Evolutionary conservation across 345 rosid genomes (phyloP), one percentile per base, ranked within the genome.

Genomic region (Reutealis trisperma): DNA sequence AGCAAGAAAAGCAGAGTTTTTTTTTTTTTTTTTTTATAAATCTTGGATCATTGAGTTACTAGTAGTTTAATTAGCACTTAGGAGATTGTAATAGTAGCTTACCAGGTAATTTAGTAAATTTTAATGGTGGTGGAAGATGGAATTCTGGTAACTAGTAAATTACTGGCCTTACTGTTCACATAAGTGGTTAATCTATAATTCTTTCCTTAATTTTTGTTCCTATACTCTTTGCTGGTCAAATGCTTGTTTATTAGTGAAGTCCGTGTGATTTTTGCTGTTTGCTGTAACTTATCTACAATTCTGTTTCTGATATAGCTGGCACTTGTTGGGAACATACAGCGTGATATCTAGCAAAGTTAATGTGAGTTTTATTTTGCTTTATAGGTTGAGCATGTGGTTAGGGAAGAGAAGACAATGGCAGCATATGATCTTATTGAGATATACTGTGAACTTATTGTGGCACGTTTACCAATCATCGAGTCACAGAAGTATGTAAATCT

Each of bases 371-470:
- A 34, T 72, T 75, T 57, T 47, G 41, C 8, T n/a, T 57, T 47
- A 55, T 79, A 96, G 99, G 99, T 96, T 63, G 99, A 92, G 80
- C 98, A 96, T 89, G 90, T 89, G 37, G 90, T 90, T 72, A 86
- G 96, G 78, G 98, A 96, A 89, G 94, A 93, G 83, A 96, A 96
- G 91, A 90, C 88, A 24, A 79, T 92, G 81, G 93, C 91, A 1
- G 99, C 98, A 13, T 93, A 90, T 78, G 96, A 89, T 57, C 92
- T 91, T 62, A 82, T 92, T 75, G 89, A 91, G 83, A 86, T 96
- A 81, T 93, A 89, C 78, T 93, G 96, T 59, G 94, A 94, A 72
- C 89, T 91, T 64, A 74, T 94, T 44, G 90, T 83, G 22, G 88
- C 89, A 25, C 98, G 97, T 54, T 80, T 96, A 84, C 89, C 90